Conservation (phyloP, 257 asterid genomes). For the Solanum tarijense region DNA sequence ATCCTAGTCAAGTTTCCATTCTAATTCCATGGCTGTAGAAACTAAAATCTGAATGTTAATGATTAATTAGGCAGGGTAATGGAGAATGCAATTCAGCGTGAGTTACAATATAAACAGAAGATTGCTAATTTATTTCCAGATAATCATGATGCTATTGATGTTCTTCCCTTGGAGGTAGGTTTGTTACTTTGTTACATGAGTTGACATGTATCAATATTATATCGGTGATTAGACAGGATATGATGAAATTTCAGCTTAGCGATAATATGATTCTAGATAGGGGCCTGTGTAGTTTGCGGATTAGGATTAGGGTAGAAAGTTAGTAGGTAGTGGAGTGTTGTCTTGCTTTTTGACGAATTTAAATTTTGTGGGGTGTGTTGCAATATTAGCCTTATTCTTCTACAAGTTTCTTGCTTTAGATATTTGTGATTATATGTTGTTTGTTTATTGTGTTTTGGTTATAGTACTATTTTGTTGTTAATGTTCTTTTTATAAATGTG, state of each 20-base stretch:
- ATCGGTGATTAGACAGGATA: background rate
- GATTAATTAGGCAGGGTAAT: background rate
- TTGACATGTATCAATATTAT: background rate
- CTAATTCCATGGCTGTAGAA: background rate
- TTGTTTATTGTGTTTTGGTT: background rate
- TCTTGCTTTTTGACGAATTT: background rate
- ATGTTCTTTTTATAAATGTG: background rate
- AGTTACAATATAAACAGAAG: slow-evolving; percentile 12
- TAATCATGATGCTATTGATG: background rate
- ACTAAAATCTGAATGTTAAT: background rate
- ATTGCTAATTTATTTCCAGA: slow-evolving; percentile 4
- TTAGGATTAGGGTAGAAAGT: background rate
- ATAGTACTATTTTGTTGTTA: background rate
- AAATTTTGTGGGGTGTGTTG: background rate
- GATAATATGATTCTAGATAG: background rate
- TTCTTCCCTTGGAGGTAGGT: slow-evolving; percentile 10
- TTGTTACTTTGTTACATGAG: background rate
- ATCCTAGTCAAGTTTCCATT: background rate
- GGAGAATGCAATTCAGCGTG: slow-evolving; percentile 12
- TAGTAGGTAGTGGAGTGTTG: background rate
- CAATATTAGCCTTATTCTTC: background rate
- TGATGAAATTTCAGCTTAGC: background rate
- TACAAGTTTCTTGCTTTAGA: background rate
- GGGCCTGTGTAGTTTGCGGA: background rate
- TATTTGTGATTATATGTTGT: background rate